Percentiles rank a stretch among this genome's conserved stretches.
Evolutionary conservation across 2,329 filamentous ascomycete genomes (phyloP).

Genomic region (Acrodontium crateriforme): DNA sequence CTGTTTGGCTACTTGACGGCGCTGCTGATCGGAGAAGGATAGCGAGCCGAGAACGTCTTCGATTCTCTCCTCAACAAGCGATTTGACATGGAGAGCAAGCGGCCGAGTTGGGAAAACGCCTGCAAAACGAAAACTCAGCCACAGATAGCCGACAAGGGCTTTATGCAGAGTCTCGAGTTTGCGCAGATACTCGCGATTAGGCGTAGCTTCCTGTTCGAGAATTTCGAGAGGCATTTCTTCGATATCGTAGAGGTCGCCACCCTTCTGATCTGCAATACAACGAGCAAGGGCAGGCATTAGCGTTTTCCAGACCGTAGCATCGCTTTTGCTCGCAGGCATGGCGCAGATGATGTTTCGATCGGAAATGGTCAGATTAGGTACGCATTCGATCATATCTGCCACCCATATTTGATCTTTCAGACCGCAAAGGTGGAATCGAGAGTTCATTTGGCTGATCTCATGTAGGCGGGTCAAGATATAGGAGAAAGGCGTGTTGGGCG

Average conservation of each 20-base stretch:
- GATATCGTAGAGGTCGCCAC: slow-evolving; percentile 59
- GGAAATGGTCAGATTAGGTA: slow-evolving; percentile 49
- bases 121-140: slow-evolving; percentile 80
- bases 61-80: slow-evolving; percentile 63
- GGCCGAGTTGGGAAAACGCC: slow-evolving; percentile 64
- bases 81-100: slow-evolving; percentile 67
- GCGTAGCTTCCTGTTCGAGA: slow-evolving; percentile 44
- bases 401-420: slow-evolving; percentile 50
- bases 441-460: slow-evolving; percentile 50
- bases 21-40: slow-evolving; percentile 25
- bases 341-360: slow-evolving; percentile 67
- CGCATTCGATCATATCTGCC: slow-evolving; percentile 61
- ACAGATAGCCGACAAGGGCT: slow-evolving; percentile 71
- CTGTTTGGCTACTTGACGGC: slow-evolving; percentile 14
- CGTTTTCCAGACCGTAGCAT: slow-evolving; percentile 27
- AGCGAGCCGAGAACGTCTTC: slow-evolving; percentile 47
- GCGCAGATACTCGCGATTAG: slow-evolving; percentile 44
- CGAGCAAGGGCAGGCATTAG: slow-evolving; percentile 52
- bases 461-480: slow-evolving; percentile 67
- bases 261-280: slow-evolving; percentile 53
- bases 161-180: slow-evolving; percentile 69
- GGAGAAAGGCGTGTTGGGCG: slow-evolving; percentile 63
- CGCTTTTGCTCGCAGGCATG: slow-evolving; percentile 50
- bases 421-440: slow-evolving; percentile 56
- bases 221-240: slow-evolving; percentile 56